phyloP scores from a whole-genome alignment of 1,284 basidiomycete genomes.

The Pisolithus thermaeus region DNA sequence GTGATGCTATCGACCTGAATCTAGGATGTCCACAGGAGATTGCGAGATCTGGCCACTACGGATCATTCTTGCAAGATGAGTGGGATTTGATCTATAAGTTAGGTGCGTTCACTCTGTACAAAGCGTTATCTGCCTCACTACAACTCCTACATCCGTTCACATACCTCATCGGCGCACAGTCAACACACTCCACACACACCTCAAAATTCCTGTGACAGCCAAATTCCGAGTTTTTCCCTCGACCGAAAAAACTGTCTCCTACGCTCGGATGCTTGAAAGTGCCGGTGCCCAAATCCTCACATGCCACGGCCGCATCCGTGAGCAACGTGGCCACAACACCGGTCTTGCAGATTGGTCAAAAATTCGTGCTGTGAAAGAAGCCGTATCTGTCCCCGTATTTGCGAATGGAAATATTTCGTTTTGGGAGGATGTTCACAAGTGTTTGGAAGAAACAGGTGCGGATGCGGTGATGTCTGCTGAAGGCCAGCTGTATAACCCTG shows the following conservation, averaged over 20 bases:
- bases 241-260: conserved; percentile 79
- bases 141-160: neutral
- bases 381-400: conserved; percentile 89
- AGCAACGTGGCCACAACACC: conserved; percentile 82
- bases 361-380: conserved; percentile 81
- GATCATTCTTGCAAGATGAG: conserved; percentile 90
- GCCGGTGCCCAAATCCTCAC: conserved; percentile 95
- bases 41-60: conserved; percentile 83
- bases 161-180: conserved; percentile 40
- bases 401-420: conserved; percentile 97
- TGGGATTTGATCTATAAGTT: conserved; percentile 83
- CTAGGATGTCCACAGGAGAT: conserved; percentile 97
- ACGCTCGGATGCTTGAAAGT: conserved; percentile 91
- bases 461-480: conserved; percentile 97
- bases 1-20: conserved; percentile 94
- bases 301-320: conserved; percentile 87
- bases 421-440: conserved; percentile 73
- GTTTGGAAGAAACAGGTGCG: conserved; percentile 76
- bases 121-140: neutral
- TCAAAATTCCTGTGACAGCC: conserved; percentile 88
- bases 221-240: conserved; percentile 85
- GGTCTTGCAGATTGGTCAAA: conserved; percentile 83
- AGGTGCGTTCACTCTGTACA: conserved; percentile 46
- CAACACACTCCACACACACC: conserved; percentile 76
- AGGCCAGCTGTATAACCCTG: conserved; percentile 91